Evolutionary conservation across 352 stramenopile genomes (phyloP), one percentile per base, ranked within the genome.

Genomic region (Phytophthora hybrid): DNA sequence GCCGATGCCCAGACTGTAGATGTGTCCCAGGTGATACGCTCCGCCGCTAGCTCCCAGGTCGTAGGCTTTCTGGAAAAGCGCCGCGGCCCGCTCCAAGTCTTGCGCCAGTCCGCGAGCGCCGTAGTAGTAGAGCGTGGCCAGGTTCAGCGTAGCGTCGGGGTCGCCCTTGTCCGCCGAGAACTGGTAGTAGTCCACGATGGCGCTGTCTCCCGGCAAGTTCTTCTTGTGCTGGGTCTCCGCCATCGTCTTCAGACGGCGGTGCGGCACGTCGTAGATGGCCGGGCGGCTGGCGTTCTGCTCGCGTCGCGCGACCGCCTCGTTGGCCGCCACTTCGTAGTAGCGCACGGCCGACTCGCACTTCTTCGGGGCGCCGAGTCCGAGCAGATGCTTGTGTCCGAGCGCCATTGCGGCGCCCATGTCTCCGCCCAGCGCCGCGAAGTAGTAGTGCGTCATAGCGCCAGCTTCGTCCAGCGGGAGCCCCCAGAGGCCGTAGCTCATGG

Each of bases 151-250:
- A 23, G 93, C 90, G 23, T 94, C 82, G 0, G 87, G 76, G 69
- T 97, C 92, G 16, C 92, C 93, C 66, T 96, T 96, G 41, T 97
- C 90, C 9, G 93, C 88, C 53, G 92, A 93, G 71, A 96, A 95
- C 66, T 94, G 81, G 66, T 97, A 97, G 66, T 97, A 98, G 57
- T 97, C 89, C n/a, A 97, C 87, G 54, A 95, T 92, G 0, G 86
- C 90, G 1, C 78, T 84, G 70, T 94, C 87, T 13, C 79, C 89
- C 18, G 89, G 89, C 4, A 87, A 61, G 57, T 92, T 94, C 64
- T 92, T 93, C 74, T 94, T 94, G 69, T 94, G 86, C 64, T 94
- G 86, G 46, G 82, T 79, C 68, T 94, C 89, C 19, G 81, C 77
- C 44, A 93, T 66, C 1, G 76, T 91, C 75, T 94, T 94, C 56